Conservation (phyloP, 139 green algal species). For the Tetraselmis striata region DNA sequence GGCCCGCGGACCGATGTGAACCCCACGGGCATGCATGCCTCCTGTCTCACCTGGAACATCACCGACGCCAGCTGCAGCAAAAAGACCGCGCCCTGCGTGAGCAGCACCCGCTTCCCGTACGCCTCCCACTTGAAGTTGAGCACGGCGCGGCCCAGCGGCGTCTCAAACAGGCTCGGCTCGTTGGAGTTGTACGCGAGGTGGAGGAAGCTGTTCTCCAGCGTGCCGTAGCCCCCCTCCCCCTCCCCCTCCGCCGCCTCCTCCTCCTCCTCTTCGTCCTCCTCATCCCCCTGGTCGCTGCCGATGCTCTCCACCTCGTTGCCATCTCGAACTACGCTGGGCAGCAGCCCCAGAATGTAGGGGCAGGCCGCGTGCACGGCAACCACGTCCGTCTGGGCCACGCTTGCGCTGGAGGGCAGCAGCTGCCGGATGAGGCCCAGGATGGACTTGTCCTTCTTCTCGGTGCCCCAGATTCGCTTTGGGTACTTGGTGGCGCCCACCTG, state of each 20-base stretch:
- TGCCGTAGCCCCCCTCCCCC: too few species aligned
- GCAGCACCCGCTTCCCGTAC: neutral
- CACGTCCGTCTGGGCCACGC: neutral
- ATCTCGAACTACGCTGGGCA: too few species aligned
- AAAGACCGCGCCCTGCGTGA: neutral
- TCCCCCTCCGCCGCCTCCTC: neutral
- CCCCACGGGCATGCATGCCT: too few species aligned
- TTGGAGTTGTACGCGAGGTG: conserved; percentile 1
- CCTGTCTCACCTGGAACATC: neutral
- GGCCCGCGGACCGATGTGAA: too few species aligned
- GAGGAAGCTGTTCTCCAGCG: neutral
- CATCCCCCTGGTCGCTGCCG: neutral
- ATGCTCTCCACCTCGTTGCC: neutral
- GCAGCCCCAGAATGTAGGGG: neutral
- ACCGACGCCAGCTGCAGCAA: neutral
- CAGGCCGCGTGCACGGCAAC: neutral
- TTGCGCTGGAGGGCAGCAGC: neutral
- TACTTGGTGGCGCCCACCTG: neutral
- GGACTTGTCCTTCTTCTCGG: neutral
- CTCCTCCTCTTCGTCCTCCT: neutral
- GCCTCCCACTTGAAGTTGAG: conserved; percentile 3
- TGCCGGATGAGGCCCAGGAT: neutral
- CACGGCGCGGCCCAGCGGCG: neutral
- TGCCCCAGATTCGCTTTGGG: neutral
- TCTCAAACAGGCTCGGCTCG: neutral